Percentiles rank a stretch among this genome's conserved stretches.
These are phyloP conservation scores for Fusarium sp. DNA, from an alignment of 2,329 filamentous ascomycete genomes.

Conservation along the genomic window DNA sequence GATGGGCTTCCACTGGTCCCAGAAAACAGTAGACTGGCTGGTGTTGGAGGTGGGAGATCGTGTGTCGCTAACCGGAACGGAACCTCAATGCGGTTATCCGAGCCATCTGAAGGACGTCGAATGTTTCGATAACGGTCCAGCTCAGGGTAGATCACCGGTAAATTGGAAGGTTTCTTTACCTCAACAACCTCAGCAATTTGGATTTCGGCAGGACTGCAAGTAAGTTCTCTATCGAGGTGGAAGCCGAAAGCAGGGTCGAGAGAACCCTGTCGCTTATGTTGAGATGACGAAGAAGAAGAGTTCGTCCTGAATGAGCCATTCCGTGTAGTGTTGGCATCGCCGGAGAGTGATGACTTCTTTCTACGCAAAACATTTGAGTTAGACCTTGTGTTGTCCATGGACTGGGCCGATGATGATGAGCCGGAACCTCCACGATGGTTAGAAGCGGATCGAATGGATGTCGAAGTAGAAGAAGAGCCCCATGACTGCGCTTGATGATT, in stretches of 20 bases:
- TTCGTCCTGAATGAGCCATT: conserved; percentile 53
- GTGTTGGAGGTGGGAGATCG: conserved; percentile 74
- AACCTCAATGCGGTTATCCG: conserved; percentile 55
- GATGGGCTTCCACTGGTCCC: conserved; percentile 77
- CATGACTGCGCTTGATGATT: conserved; percentile 58
- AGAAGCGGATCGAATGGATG: conserved; percentile 46
- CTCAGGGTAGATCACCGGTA: conserved; percentile 67
- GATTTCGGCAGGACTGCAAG: conserved; percentile 58
- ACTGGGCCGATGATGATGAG: conserved; percentile 50
- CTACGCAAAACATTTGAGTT: conserved; percentile 59
- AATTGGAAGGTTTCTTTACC: conserved; percentile 52
- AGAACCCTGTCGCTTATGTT: conserved; percentile 52
- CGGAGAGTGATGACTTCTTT: conserved; percentile 61
- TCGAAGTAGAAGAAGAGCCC: conserved; percentile 51
- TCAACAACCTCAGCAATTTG: conserved; percentile 56
- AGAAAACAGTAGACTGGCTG: conserved; percentile 64
- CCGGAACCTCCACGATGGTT: conserved; percentile 49
- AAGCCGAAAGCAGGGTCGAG: conserved; percentile 49
- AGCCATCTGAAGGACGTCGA: conserved; percentile 51
- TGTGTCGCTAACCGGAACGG: conserved; percentile 70
- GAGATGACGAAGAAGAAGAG: conserved; percentile 59
- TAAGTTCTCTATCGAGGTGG: conserved; percentile 56
- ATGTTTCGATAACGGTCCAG: conserved; percentile 69
- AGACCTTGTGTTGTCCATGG: conserved; percentile 49
- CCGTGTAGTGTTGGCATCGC: conserved; percentile 49